phyloP scores from a whole-genome alignment of 108 stramenopile genomes.

The Aurantiochytrium sp. region DNA sequence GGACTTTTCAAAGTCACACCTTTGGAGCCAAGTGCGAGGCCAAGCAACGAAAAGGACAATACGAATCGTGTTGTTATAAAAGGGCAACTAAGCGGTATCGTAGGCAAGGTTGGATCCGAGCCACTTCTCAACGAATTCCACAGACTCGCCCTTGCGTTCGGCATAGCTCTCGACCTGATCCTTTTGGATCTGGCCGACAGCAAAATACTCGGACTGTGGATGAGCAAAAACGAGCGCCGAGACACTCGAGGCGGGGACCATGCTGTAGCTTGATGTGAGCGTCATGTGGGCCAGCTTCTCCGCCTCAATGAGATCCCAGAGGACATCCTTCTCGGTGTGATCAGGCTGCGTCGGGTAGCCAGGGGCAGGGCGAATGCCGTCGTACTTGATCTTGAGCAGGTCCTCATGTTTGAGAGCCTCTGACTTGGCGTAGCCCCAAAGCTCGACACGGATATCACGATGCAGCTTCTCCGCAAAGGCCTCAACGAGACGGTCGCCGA shows the following conservation, averaged over 20 bases:
- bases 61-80: no score
- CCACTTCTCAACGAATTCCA: conserved; percentile 81
- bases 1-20: no score
- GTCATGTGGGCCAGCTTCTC: conserved; percentile 81
- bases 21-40: no score
- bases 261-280: conserved; percentile 83
- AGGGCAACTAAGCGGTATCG: conserved; percentile 39
- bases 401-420: conserved; percentile 78
- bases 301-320: conserved; percentile 92
- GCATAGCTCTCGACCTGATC: conserved; percentile 97
- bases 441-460: conserved; percentile 78
- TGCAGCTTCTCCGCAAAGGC: conserved; percentile 99
- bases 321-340: conserved; percentile 95
- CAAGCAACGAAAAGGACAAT: no score
- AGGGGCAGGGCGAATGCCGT: conserved; percentile 97
- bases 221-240: conserved; percentile 96
- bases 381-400: conserved; percentile 96
- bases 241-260: conserved; percentile 97
- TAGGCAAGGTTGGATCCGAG: conserved; percentile 93
- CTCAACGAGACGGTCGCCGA: conserved; percentile 96
- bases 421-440: conserved; percentile 93
- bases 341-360: conserved; percentile 99
- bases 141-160: conserved; percentile 74
- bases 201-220: conserved; percentile 88
- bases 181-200: conserved; percentile 95